These are phyloP conservation scores for Triticum turgidum DNA, from an alignment of 176 grass and related monocot genomes.

Conservation along the genomic window DNA sequence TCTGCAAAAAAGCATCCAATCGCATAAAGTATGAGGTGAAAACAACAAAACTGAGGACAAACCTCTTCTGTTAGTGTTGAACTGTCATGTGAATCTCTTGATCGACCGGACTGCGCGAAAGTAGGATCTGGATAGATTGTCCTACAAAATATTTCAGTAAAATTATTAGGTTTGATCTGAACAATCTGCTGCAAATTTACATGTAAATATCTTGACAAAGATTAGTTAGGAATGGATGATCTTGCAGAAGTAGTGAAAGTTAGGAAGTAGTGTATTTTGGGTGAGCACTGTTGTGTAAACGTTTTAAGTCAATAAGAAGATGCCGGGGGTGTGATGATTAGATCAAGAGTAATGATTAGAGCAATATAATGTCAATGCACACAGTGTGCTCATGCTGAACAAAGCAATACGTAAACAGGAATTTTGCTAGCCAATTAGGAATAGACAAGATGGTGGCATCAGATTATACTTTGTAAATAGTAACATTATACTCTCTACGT, in stretches of 20 bases:
- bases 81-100: conserved; percentile 52
- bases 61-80: conserved; percentile 87
- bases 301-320: not conserved
- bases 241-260: not conserved
- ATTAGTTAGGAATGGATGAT: not conserved
- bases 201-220: not conserved
- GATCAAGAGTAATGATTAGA: not conserved
- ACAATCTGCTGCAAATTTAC: not conserved
- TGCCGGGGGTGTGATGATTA: not conserved
- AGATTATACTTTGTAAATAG: not conserved
- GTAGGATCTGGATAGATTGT: conserved; percentile 46
- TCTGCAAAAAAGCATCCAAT: not conserved
- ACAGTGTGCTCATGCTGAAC: not conserved
- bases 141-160: conserved; percentile 26
- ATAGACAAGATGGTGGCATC: not conserved
- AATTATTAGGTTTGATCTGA: not conserved
- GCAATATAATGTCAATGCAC: not conserved
- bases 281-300: not conserved
- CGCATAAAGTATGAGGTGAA: not conserved
- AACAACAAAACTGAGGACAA: conserved; percentile 10
- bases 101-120: conserved; percentile 37
- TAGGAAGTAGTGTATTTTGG: not conserved
- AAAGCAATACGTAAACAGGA: not conserved
- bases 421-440: not conserved
- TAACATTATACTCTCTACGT: not conserved